Conservation (phyloP, 2,329 filamentous ascomycete species). For the Penicillium oxalicum region DNA sequence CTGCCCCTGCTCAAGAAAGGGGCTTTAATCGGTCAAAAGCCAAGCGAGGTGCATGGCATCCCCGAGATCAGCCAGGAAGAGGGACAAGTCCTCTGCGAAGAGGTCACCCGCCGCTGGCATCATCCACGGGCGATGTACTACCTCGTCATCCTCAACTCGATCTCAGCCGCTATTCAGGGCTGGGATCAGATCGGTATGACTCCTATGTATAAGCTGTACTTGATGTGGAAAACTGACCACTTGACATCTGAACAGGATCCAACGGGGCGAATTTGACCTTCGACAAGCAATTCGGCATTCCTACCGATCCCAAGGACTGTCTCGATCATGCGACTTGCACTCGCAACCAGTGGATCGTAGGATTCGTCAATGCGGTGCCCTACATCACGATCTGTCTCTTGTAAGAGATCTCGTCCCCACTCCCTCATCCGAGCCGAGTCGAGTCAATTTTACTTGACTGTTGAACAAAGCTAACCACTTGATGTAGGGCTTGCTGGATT, state of each 20-base stretch:
- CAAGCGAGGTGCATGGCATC: slow-evolving; percentile 57
- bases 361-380: slow-evolving; percentile 54
- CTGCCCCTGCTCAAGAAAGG: slow-evolving; percentile 41
- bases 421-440: not conserved
- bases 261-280: slow-evolving; percentile 21
- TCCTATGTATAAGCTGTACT: no score
- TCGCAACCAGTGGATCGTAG: slow-evolving; percentile 52
- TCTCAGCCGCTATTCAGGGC: slow-evolving; percentile 48
- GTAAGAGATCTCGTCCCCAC: slow-evolving; percentile 27
- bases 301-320: slow-evolving; percentile 13
- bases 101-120: slow-evolving; percentile 44
- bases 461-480: no score
- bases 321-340: slow-evolving; percentile 20
- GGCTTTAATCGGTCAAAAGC: slow-evolving; percentile 68
- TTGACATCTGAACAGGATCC: slow-evolving; percentile 4
- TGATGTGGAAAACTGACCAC: not conserved
- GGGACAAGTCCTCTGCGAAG: slow-evolving; percentile 37
- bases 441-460: no score
- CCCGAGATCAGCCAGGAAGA: slow-evolving; percentile 52
- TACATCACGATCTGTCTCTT: slow-evolving; percentile 47
- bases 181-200: slow-evolving; percentile 43
- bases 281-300: slow-evolving; percentile 18
- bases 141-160: slow-evolving; percentile 45
- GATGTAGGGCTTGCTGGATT: slow-evolving; percentile 13
- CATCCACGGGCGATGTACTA: slow-evolving; percentile 46